Evolutionary conservation across 371 early-diverging fungal genomes (phyloP).

Genomic region (Quaeritorhiza haematococci): DNA sequence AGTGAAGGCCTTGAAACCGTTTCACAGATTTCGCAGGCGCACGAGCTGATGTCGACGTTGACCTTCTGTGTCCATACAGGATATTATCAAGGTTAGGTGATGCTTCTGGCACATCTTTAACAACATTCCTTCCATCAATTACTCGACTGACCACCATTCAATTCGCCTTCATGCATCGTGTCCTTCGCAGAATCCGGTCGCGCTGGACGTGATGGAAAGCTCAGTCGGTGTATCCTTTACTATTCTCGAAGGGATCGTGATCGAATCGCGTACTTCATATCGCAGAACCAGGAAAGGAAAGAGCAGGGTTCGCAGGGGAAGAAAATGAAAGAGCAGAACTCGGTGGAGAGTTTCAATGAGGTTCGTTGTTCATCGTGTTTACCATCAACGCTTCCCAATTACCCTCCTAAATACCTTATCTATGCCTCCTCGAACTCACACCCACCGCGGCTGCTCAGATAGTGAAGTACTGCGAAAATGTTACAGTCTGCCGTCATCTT

Average conservation of each 20-base stretch:
- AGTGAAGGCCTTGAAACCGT: too few species aligned
- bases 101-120: too few species aligned
- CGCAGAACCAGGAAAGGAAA: not conserved
- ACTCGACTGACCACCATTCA: not conserved
- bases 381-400: too few species aligned
- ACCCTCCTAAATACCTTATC: too few species aligned
- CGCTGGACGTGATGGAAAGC: slow-evolving; percentile 61
- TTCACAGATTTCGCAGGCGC: too few species aligned
- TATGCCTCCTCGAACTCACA: too few species aligned
- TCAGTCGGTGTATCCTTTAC: slow-evolving; percentile 52
- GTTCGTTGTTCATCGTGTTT: slow-evolving; percentile 8
- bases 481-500: slow-evolving; percentile 31
- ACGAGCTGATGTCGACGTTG: not conserved
- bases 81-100: not conserved
- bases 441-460: too few species aligned
- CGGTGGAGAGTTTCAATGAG: slow-evolving; percentile 24
- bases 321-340: slow-evolving; percentile 3
- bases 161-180: slow-evolving; percentile 1
- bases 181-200: slow-evolving; percentile 67
- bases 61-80: not conserved
- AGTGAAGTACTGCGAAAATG: slow-evolving; percentile 41
- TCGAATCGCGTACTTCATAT: slow-evolving; percentile 23
- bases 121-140: not conserved
- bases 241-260: slow-evolving; percentile 50
- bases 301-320: not conserved